Base-by-base conservation (phyloP, 306 rosid species). In the Quercus alba region DNA sequence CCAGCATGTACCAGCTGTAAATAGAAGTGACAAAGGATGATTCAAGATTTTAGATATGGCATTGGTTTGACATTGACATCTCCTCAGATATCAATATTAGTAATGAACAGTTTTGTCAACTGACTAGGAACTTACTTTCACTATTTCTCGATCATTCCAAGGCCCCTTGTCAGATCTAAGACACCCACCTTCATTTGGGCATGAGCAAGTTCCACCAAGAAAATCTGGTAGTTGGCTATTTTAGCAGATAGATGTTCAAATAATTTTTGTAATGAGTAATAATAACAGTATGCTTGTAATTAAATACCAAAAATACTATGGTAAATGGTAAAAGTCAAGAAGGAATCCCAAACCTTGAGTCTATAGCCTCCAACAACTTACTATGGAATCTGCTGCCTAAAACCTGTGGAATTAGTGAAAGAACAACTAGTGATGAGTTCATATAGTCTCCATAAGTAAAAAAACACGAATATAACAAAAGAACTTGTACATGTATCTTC, bases 161-260 rank as follows among this genome's bases (percentile, higher is more conserved):
- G 99, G 99, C 80, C 99, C 99, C 86, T 87, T 95, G 88, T 85
- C 82, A 85, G 98, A 88, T 83, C 92, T 86, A 78, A 91, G 90
- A 80, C 99, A 95, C 33, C 99, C 96, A 55, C 98, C 99, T 83
- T 89, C 89, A 78, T 88, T 91, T 63, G 87, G 88, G 84, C 99
- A 95, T 2, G 88, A 93, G 85, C 99, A 95, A 75, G 85, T 81
- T 81, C 99, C 99, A 23, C 99, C 99, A 18, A 95, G 91, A 80
- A 93, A 95, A 83, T 88, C 91, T 2, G 99, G 99, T 79, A 95
- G 97, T 80, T 95, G 97, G 82, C 99, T 95, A 94, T 81, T 80
- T 56, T 35, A 77, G 33, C 52, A 73, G 74, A 85, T 64, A 19
- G 52, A 71, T 35, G 28, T 54, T 52, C 56, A 86, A 69, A 76